Percentiles rank a stretch among this genome's conserved stretches.
Evolutionary conservation across 257 asterid species (phyloP).

Genomic region (Leptodermis oblonga): DNA sequence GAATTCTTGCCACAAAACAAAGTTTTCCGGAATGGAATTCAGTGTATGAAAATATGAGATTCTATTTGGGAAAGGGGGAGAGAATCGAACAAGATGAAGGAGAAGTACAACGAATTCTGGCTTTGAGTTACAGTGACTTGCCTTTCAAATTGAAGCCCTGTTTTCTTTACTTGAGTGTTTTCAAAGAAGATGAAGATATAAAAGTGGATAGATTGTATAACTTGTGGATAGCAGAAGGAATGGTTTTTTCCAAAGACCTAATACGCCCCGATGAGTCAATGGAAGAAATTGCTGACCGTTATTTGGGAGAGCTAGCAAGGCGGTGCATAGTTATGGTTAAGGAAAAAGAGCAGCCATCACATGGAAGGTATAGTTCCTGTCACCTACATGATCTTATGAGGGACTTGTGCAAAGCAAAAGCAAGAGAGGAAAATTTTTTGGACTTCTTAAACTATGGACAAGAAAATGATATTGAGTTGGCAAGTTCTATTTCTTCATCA

Average conservation of each 20-base stretch:
- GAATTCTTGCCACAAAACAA: too few relatives aligned
- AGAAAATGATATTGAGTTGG: too few relatives aligned
- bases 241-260: not conserved
- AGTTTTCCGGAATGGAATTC: not conserved
- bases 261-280: not conserved
- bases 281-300: conserved; percentile 2
- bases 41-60: not conserved
- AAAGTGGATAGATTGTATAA: not conserved
- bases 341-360: too few relatives aligned
- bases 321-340: not conserved
- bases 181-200: not conserved
- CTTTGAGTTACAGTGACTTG: too few relatives aligned
- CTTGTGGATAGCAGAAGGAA: conserved; percentile 8
- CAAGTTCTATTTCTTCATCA: not conserved
- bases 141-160: too few relatives aligned
- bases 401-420: too few relatives aligned
- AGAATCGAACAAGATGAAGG: not conserved
- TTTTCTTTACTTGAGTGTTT: too few relatives aligned
- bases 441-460: not conserved
- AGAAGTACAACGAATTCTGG: too few relatives aligned
- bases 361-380: too few relatives aligned
- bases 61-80: not conserved
- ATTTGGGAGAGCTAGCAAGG: too few relatives aligned
- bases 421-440: too few relatives aligned
- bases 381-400: too few relatives aligned